phyloP scores from a whole-genome alignment of 495 filamentous ascomycete species.

The Aspergillus affinis region DNA sequence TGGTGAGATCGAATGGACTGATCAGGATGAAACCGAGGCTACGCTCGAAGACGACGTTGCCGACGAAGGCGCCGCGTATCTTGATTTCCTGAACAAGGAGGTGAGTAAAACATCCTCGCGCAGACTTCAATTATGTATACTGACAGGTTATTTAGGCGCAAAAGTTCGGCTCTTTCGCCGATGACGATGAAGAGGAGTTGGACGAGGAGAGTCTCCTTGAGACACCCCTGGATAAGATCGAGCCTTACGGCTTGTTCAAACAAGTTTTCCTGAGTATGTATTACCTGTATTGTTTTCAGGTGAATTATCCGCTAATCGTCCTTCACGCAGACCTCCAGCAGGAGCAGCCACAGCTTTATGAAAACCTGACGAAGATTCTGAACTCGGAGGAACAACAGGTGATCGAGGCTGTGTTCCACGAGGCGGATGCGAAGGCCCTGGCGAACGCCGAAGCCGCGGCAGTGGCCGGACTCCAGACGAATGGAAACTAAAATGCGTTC shows the following conservation, averaged over 20 bases:
- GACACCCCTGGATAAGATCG: conserved; percentile 89
- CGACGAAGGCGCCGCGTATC: conserved; percentile 90
- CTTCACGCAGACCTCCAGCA: conserved; percentile 72
- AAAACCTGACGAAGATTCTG: conserved; percentile 73
- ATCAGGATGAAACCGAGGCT: conserved; percentile 58
- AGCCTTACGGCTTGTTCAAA: conserved; percentile 88
- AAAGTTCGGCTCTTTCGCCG: conserved; percentile 70
- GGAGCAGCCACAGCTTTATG: conserved; percentile 87
- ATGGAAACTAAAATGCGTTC: conserved; percentile 36
- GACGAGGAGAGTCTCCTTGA: conserved; percentile 92
- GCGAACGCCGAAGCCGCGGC: conserved; percentile 41
- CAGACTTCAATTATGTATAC: conserved; percentile 4
- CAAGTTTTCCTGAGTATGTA: conserved; percentile 76
- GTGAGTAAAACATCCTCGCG: conserved; percentile 35
- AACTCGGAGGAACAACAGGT: conserved; percentile 77
- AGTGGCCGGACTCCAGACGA: conserved; percentile 34
- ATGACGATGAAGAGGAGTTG: conserved; percentile 82
- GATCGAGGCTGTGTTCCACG: conserved; percentile 75
- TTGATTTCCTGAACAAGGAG: conserved; percentile 94
- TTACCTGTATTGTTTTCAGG: background rate
- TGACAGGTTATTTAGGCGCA: conserved; percentile 58
- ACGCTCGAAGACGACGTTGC: conserved; percentile 63
- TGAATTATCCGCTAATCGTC: conserved; percentile 12
- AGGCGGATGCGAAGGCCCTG: conserved; percentile 66
- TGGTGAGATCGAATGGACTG: conserved; percentile 67